Evolutionary conservation across 176 grass and related monocot genomes (phyloP).

Genomic region (Oryza rufipogon): DNA sequence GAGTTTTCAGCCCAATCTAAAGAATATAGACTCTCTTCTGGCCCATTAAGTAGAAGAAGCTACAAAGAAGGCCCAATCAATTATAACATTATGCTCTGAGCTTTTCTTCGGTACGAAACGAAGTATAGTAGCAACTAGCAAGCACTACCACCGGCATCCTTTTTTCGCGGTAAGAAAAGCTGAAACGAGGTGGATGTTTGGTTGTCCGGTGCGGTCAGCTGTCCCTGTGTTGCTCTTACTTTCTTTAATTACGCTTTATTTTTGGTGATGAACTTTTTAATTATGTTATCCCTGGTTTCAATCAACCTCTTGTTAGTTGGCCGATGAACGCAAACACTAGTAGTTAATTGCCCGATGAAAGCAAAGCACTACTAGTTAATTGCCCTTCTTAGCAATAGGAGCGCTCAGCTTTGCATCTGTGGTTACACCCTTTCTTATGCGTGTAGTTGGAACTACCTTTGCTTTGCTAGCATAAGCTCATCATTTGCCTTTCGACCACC

Average conservation of each 20-base stretch:
- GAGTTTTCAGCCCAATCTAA: not conserved
- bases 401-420: not conserved
- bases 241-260: not conserved
- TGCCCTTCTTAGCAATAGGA: not conserved
- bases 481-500: too few relatives aligned
- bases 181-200: not conserved
- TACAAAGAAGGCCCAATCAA: not conserved
- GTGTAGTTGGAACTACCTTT: too few relatives aligned
- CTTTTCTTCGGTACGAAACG: not conserved
- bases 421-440: not conserved
- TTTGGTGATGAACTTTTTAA: not conserved
- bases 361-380: not conserved
- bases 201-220: not conserved
- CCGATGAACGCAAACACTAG: not conserved
- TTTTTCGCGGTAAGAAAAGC: not conserved
- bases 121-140: too few relatives aligned
- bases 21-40: not conserved
- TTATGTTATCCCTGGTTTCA: not conserved
- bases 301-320: not conserved
- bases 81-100: too few relatives aligned
- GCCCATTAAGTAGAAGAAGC: not conserved
- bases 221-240: not conserved
- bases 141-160: not conserved
- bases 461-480: too few relatives aligned
- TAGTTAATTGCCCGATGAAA: not conserved